Evolutionary conservation across 495 filamentous ascomycete species (phyloP).

Genomic region (Xylaria grammica): DNA sequence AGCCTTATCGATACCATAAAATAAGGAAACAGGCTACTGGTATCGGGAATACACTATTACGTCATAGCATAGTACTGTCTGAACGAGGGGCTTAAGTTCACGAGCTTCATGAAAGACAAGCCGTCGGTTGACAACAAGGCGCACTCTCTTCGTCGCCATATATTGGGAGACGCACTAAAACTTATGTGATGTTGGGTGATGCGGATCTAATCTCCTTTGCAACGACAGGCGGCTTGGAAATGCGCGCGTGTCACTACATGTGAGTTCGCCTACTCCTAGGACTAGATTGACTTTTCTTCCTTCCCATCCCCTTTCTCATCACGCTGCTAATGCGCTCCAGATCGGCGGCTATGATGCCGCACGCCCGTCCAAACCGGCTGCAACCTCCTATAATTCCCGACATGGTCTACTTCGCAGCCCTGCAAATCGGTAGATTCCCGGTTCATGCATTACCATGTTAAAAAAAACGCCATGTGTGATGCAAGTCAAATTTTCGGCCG

Average conservation of each 20-base stretch:
- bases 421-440: neutral
- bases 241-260: neutral
- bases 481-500: constrained; percentile 25
- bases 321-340: too few relatives aligned
- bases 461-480: constrained; percentile 35
- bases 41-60: neutral
- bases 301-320: neutral
- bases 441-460: constrained; percentile 25
- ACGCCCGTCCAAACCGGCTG: too few relatives aligned
- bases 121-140: neutral
- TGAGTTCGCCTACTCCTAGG: neutral
- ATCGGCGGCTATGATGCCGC: too few relatives aligned
- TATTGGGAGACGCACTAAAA: constrained; percentile 7
- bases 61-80: neutral
- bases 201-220: too few relatives aligned
- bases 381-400: constrained; percentile 6
- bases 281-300: neutral
- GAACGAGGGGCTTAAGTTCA: neutral
- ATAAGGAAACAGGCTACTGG: too few relatives aligned
- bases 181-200: neutral
- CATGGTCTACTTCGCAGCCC: constrained; percentile 9
- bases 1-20: too few relatives aligned
- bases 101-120: neutral
- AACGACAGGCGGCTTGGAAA: neutral
- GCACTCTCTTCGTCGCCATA: neutral